These are phyloP conservation scores for Backusella sp. DNA, from an alignment of 192 early-diverging fungal genomes.

Conservation along the genomic window DNA sequence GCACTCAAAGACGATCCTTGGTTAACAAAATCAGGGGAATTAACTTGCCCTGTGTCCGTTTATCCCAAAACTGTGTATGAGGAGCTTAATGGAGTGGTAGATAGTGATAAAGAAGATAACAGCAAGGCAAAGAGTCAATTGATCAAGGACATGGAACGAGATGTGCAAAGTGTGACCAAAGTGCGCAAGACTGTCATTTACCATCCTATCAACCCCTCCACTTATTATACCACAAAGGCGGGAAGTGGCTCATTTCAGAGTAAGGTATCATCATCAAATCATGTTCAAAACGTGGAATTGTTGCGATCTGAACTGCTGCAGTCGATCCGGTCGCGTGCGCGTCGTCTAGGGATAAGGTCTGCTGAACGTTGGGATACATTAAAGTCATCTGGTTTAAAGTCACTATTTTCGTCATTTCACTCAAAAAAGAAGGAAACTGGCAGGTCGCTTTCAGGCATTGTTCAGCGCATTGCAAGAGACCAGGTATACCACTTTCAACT, in stretches of 20 bases:
- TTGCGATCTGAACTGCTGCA: constrained; percentile 19
- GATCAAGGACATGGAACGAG: constrained; percentile 21
- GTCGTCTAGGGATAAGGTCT: constrained; percentile 16
- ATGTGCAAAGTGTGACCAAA: constrained; percentile 1
- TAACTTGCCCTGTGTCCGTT: constrained; percentile 10
- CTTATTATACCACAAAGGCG: constrained; percentile 26
- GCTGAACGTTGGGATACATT: constrained; percentile 21
- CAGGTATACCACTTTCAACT: constrained; percentile 13
- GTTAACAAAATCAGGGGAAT: constrained; percentile 36
- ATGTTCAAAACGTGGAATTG: constrained; percentile 12
- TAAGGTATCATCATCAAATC: constrained; percentile 1
- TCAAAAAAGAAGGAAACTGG: not conserved
- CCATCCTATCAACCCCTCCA: constrained; percentile 33
- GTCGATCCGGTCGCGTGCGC: constrained; percentile 16
- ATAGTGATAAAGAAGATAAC: constrained; percentile 15
- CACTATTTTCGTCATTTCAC: not conserved
- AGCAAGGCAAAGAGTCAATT: constrained; percentile 12
- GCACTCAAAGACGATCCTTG: constrained; percentile 48
- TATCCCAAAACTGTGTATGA: constrained; percentile 9
- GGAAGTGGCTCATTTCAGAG: not conserved
- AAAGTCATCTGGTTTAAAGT: constrained; percentile 8
- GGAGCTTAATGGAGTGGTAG: not conserved
- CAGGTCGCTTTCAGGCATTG: not conserved
- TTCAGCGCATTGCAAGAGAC: constrained; percentile 12
- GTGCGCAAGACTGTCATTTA: constrained; percentile 25